Conservation (phyloP, 345 rosid species). For the Odontarrhena argentea region DNA sequence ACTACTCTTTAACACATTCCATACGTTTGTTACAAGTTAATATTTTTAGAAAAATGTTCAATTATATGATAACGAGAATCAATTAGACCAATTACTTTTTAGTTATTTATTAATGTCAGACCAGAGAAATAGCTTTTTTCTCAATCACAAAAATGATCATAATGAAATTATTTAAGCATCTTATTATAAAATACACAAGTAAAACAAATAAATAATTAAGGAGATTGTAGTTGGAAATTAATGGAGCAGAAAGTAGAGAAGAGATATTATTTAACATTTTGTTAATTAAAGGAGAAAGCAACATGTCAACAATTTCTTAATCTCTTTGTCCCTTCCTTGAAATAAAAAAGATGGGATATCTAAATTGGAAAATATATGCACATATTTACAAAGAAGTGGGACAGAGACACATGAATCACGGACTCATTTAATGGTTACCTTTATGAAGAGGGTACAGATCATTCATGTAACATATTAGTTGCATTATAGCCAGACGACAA, state of each 20-base stretch:
- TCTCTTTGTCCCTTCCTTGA: constrained; percentile 31
- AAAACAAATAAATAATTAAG: not conserved
- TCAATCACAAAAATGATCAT: constrained; percentile 11
- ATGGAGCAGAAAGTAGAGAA: constrained; percentile 37
- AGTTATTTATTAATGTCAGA: not conserved
- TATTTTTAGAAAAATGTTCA: not conserved
- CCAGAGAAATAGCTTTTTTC: constrained; percentile 24
- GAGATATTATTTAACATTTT: constrained; percentile 24
- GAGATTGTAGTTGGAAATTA: constrained; percentile 30
- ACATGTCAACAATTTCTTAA: constrained; percentile 32
- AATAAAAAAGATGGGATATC: not conserved
- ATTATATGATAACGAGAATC: not conserved
- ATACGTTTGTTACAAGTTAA: constrained; percentile 34
- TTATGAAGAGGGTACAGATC: constrained; percentile 8
- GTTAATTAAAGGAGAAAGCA: constrained; percentile 38
- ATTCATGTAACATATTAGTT: constrained; percentile 24
- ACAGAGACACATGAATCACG: constrained; percentile 32
- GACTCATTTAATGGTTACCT: constrained; percentile 28
- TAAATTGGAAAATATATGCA: not conserved
- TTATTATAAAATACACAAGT: constrained; percentile 20
- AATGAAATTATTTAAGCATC: constrained; percentile 7
- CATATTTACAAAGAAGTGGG: constrained; percentile 23
- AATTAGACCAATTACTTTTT: not conserved
- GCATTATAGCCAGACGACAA: constrained; percentile 27
- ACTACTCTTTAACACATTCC: constrained; percentile 28